Base-by-base conservation (phyloP, 2,329 filamentous ascomycete genomes). In the Alternaria novae-zelandiae region DNA sequence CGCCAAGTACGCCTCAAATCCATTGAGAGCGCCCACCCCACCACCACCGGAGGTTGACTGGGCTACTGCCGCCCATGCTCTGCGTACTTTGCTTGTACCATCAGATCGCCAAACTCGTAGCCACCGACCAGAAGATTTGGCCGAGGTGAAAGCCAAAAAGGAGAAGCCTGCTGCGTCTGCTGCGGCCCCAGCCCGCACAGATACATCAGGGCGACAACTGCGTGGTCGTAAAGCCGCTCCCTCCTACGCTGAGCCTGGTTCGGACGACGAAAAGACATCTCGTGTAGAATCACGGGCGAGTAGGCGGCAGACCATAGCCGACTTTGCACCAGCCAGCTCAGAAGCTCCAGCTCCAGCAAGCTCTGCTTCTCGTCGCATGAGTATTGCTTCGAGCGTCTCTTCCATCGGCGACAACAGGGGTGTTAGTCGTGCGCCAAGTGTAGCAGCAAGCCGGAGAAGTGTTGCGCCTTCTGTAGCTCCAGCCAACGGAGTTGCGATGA, bases 31-130 rank as follows among this genome's bases (percentile, higher is more conserved):
- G 17, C 84, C 87, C 3, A 88, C 89, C 4, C 90, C 91, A 1
- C 92, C 92, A 9, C 87, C 91, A 1, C 93, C 94, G 3, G 91
- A 94, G 47, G 90, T 98, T 0, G 87, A 92, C 46, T 98, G 95
- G 96, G 87, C 90, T 0, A 87, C 91, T 26, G 94, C 94, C n/a
- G 87, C 92, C 0, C 88, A 93, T 71, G 94, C 97, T 76, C 82
- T 98, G 12, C 92, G 89, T 73, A 94, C 92, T 75, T 79, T 96
- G 5, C 86, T 98, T 21, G 91, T 97, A 60, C 96, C 95, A 0
- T 84, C 84, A 0, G 86, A 91, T 68, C 87, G 94, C 4, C 88
- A 93, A 70, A 94, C 91, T 0, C 86, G 85, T 56, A 97, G 94
- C 80, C 93, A 87, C 79, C 90, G 85, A 30, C 86, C 90, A 9